These are phyloP conservation scores for Acanthamoeba castellanii DNA, from an alignment of 208 protist genomes.

Conservation along the genomic window DNA sequence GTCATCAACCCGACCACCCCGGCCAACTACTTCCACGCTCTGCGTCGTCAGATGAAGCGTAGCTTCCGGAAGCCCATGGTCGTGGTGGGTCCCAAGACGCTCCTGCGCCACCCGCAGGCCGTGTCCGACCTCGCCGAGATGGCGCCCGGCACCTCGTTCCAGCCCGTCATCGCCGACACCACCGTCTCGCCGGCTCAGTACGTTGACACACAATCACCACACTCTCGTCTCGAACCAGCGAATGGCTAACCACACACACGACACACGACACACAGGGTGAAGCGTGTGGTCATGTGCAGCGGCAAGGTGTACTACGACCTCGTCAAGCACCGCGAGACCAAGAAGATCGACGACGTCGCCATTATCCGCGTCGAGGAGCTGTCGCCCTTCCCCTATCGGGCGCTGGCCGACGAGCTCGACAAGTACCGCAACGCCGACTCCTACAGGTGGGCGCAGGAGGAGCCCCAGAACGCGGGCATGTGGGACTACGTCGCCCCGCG, in stretches of 20 bases:
- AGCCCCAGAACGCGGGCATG: constrained; percentile 81
- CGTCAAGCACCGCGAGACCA: constrained; percentile 77
- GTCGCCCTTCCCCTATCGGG: constrained; percentile 82
- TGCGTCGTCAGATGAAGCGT: constrained; percentile 78
- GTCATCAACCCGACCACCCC: constrained; percentile 84
- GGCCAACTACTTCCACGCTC: constrained; percentile 85
- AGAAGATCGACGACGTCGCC: constrained; percentile 45
- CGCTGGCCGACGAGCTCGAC: constrained; percentile 60
- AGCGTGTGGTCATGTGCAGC: constrained; percentile 79
- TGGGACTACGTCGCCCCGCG: constrained; percentile 82
- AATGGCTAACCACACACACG: background rate
- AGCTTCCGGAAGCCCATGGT: constrained; percentile 79
- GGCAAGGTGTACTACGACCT: constrained; percentile 86
- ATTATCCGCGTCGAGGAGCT: constrained; percentile 79
- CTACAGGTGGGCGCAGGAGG: constrained; percentile 82
- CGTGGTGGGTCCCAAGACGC: constrained; percentile 82
- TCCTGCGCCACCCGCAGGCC: constrained; percentile 79
- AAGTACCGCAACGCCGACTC: constrained; percentile 79
- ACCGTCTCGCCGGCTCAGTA: constrained; percentile 60
- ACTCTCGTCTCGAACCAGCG: background rate
- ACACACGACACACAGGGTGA: constrained; percentile 50
- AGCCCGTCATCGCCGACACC: constrained; percentile 73
- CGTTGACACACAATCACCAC: background rate
- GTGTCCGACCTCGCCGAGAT: constrained; percentile 78
- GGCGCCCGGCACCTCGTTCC: constrained; percentile 75